phyloP scores from a whole-genome alignment of 1,284 basidiomycete genomes.

The Melampsora americana region DNA sequence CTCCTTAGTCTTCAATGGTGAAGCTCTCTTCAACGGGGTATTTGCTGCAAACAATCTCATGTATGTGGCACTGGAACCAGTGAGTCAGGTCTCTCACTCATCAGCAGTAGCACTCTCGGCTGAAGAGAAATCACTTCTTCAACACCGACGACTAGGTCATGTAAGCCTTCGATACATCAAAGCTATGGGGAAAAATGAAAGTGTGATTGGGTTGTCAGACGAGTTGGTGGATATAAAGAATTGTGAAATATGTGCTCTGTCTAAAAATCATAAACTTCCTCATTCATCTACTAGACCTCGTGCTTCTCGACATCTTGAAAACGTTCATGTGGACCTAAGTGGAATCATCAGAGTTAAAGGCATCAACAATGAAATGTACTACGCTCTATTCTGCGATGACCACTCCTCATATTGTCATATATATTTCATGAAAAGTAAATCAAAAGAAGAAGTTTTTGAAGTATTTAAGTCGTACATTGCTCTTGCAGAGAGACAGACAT shows the following conservation, averaged over 20 bases:
- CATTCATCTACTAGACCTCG: not conserved
- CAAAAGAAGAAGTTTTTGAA: no score
- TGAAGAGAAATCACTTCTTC: not conserved
- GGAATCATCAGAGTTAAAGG: no score
- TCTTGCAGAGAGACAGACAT: not conserved
- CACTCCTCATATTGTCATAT: not conserved
- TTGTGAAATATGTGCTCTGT: no score
- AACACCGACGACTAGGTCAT: not conserved
- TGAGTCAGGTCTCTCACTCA: not conserved
- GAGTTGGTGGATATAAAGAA: not conserved
- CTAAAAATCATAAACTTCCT: not conserved
- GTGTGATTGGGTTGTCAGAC: not conserved
- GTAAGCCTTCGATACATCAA: not conserved
- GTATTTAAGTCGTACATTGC: no score
- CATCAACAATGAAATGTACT: not conserved
- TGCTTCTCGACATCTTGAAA: not conserved
- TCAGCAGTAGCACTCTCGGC: not conserved
- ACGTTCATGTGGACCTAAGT: not conserved
- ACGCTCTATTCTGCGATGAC: not conserved
- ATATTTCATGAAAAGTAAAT: not conserved
- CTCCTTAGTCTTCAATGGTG: not conserved
- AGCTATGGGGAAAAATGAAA: not conserved
- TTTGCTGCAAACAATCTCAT: not conserved
- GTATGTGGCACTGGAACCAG: not conserved
- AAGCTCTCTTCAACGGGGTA: not conserved